phyloP scores from a whole-genome alignment of 352 stramenopile genomes.

The Phytophthora cajani region DNA sequence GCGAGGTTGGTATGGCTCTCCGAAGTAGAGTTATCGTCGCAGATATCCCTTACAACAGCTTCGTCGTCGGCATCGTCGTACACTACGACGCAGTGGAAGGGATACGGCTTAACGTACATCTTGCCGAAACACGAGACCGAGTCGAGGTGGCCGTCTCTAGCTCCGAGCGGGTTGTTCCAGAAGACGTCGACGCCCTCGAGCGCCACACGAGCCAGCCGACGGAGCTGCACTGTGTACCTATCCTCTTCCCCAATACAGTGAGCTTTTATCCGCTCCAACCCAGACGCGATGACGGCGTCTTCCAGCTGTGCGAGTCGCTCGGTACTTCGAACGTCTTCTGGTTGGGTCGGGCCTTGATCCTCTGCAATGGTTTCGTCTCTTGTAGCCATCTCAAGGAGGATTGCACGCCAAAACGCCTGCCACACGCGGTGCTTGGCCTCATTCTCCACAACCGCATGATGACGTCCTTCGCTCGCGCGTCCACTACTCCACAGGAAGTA shows the following conservation, averaged over 20 bases:
- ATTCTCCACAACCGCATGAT: neutral
- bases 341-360: neutral
- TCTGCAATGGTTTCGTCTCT: neutral
- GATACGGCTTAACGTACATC: neutral
- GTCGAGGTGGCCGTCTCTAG: neutral
- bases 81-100: neutral
- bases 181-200: neutral
- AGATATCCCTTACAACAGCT: neutral
- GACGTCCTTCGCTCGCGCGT: neutral
- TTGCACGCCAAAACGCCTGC: neutral
- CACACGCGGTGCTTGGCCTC: neutral
- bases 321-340: neutral
- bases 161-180: slow-evolving; percentile 1
- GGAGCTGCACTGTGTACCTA: neutral
- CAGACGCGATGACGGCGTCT: neutral
- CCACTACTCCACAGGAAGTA: neutral
- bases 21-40: neutral
- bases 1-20: neutral
- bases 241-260: neutral
- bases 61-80: neutral
- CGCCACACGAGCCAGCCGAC: neutral
- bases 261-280: neutral
- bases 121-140: slow-evolving; percentile 1
- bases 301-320: neutral
- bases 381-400: neutral